phyloP scores from a whole-genome alignment of 1,139 yeast species.

The Suhomyces anneliseae region DNA sequence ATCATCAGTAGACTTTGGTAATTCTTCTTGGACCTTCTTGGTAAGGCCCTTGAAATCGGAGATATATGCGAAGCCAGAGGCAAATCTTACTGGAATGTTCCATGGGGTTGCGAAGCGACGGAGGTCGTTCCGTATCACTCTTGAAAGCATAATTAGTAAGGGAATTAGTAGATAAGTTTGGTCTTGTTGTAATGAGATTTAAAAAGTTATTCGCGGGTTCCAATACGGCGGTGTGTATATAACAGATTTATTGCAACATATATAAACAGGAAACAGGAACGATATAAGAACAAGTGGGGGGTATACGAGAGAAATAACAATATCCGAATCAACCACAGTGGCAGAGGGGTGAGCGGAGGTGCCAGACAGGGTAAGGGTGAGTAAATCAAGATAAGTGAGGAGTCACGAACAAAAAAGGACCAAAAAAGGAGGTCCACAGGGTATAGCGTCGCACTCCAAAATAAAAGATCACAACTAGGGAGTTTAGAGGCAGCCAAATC shows the following conservation, averaged over 20 bases:
- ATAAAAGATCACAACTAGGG: no score
- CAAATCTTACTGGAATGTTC: not conserved
- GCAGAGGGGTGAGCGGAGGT: not conserved
- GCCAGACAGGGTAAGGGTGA: no score
- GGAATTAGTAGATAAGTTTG: no score
- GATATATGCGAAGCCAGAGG: conserved; percentile 9
- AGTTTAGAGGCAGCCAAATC: no score
- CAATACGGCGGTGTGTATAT: not conserved
- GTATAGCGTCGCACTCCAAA: no score
- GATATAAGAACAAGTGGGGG: not conserved
- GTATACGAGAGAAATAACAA: not conserved
- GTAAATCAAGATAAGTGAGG: no score
- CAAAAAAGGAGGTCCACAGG: no score
- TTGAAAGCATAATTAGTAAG: not conserved
- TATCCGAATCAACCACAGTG: no score
- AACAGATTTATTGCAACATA: not conserved
- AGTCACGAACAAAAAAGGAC: no score
- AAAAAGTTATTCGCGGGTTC: not conserved
- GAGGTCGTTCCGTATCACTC: not conserved
- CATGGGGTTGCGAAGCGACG: not conserved
- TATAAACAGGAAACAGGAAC: not conserved
- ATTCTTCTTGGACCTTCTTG: conserved; percentile 7
- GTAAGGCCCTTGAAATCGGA: conserved; percentile 11
- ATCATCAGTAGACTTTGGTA: not conserved
- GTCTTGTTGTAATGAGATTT: not conserved